A percentile compares a stretch with the other conserved stretches of the same genome.
Conservation (phyloP, 139 green algal species). For the Coelastrella sp. region DNA sequence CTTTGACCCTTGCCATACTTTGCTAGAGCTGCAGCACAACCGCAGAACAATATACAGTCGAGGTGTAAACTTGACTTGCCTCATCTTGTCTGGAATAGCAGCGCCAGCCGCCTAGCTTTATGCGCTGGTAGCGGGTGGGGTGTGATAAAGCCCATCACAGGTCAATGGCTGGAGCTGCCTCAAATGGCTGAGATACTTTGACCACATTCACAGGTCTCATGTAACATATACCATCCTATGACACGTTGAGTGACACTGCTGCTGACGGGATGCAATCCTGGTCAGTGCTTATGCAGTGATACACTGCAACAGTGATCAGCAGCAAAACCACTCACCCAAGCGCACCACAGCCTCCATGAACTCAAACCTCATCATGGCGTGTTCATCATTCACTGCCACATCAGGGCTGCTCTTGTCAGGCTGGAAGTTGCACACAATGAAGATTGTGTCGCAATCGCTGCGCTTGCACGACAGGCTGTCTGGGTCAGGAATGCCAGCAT, state of each 20-base stretch:
- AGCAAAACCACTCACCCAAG: constrained; percentile 53
- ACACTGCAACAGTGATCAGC: neutral
- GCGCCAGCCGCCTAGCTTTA: no score
- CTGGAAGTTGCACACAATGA: constrained; percentile 89
- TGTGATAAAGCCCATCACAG: no score
- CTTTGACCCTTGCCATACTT: constrained; percentile 84
- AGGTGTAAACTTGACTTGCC: no score
- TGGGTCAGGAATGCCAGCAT: constrained; percentile 77
- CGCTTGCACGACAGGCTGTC: constrained; percentile 79
- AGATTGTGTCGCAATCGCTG: constrained; percentile 87
- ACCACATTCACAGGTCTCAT: no score
- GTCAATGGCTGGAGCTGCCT: no score
- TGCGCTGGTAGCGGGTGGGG: no score
- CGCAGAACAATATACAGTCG: no score
- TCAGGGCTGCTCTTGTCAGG: constrained; percentile 75
- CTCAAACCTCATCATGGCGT: constrained; percentile 73
- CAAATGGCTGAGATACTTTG: no score
- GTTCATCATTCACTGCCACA: constrained; percentile 66
- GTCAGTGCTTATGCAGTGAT: neutral
- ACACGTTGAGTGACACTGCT: neutral
- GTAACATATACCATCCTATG: no score
- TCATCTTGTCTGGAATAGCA: no score
- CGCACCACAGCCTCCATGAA: constrained; percentile 79
- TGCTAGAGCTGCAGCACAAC: constrained; percentile 61
- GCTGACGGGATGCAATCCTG: neutral